Percentiles rank a stretch among this genome's conserved stretches.
phyloP scores from a whole-genome alignment of 495 filamentous ascomycete genomes.

The Penicillium simplicissimum region DNA sequence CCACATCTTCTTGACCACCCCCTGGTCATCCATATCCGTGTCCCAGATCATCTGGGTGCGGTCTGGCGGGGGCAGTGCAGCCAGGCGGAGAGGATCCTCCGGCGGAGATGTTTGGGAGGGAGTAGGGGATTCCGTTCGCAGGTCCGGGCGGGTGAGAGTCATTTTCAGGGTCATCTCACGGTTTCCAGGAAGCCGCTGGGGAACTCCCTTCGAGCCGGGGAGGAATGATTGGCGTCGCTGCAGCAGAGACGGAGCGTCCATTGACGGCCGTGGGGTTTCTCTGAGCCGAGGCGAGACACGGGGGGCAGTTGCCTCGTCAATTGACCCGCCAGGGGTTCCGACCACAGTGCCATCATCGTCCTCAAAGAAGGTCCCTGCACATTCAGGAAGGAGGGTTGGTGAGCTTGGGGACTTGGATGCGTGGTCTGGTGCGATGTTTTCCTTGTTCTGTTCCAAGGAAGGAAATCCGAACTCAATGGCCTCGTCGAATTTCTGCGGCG shows the following conservation, averaged over 20 bases:
- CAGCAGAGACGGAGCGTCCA: conserved; percentile 17
- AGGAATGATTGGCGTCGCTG: conserved; percentile 26
- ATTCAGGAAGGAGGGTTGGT: conserved; percentile 12
- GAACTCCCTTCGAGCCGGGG: conserved; percentile 18
- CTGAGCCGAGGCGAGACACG: conserved; percentile 6
- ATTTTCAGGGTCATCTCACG: conserved; percentile 95
- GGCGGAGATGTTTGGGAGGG: conserved; percentile 49
- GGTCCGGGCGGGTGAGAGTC: conserved; percentile 88
- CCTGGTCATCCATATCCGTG: conserved; percentile 39
- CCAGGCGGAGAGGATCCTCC: conserved; percentile 57
- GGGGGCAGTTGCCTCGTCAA: conserved; percentile 16
- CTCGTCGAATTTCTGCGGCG: conserved; percentile 94
- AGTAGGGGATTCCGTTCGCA: conserved; percentile 66
- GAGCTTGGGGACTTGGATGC: conserved; percentile 11
- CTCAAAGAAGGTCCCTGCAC: conserved; percentile 46
- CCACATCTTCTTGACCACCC: conserved; percentile 59
- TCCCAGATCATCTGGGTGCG: conserved; percentile 50
- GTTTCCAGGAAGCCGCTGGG: conserved; percentile 27
- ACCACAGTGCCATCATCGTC: conserved; percentile 43
- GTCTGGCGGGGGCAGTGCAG: conserved; percentile 50
- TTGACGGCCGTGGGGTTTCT: conserved; percentile 19
- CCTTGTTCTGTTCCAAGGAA: conserved; percentile 48
- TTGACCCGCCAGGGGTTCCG: conserved; percentile 23
- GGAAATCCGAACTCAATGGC: conserved; percentile 93
- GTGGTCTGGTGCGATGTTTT: conserved; percentile 27